Percentiles rank a stretch among this genome's conserved stretches.
phyloP scores from a whole-genome alignment of 208 protist species.

The Trypanosomatidae sp. region DNA sequence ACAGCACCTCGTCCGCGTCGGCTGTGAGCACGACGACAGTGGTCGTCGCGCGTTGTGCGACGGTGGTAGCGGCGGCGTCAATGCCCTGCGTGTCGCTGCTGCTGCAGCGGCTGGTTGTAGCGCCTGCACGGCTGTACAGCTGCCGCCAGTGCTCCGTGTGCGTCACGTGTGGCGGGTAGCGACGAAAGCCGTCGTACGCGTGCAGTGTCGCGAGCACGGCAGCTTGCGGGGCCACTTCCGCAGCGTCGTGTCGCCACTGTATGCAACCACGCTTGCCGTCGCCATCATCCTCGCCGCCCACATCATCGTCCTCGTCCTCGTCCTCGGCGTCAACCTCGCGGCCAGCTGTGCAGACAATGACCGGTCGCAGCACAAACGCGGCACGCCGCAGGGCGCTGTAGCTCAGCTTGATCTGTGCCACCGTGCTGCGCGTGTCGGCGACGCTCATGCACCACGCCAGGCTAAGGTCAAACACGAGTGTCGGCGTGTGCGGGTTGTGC shows the following conservation, averaged over 20 bases:
- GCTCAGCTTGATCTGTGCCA: constrained; percentile 74
- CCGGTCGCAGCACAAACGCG: constrained; percentile 57
- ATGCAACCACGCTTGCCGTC: background rate
- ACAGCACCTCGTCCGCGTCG: constrained; percentile 46
- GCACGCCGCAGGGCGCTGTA: constrained; percentile 62
- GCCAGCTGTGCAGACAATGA: constrained; percentile 51
- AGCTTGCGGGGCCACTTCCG: too few species aligned
- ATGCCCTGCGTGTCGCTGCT: too few species aligned
- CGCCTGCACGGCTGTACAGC: too few species aligned
- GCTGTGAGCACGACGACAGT: constrained; percentile 67
- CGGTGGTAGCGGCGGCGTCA: too few species aligned
- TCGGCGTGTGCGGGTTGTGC: constrained; percentile 19
- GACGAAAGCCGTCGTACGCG: constrained; percentile 56
- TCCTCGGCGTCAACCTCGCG: constrained; percentile 14
- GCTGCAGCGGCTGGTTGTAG: too few species aligned
- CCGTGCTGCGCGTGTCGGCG: constrained; percentile 61
- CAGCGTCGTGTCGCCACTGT: constrained; percentile 1
- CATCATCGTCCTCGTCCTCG: constrained; percentile 4
- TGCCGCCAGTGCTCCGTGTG: constrained; percentile 47
- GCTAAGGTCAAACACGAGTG: constrained; percentile 76
- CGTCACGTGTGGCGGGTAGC: constrained; percentile 24
- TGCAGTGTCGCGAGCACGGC: constrained; percentile 15
- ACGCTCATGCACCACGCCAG: constrained; percentile 80
- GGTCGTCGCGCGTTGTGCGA: constrained; percentile 4
- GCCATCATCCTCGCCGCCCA: background rate